A percentile compares a stretch with the other conserved stretches of the same genome.
Evolutionary conservation across 805 yeast species (phyloP).

Genomic region (Kodamaea leandrae): DNA sequence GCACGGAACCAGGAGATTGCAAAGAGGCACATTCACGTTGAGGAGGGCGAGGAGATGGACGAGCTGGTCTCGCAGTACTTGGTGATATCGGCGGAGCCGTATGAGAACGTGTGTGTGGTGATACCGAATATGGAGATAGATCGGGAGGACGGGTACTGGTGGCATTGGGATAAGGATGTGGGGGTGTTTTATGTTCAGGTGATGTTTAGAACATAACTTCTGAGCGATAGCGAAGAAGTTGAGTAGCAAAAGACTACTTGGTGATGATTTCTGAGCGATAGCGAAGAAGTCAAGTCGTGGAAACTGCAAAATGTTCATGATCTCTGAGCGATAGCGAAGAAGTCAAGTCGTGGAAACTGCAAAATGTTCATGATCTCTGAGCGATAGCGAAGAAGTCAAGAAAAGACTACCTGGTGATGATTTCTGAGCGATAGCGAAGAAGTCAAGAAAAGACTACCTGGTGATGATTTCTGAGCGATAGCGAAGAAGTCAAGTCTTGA

Average conservation of each 20-base stretch:
- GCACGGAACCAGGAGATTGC: conserved; percentile 37
- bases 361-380: too few species aligned
- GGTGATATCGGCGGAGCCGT: conserved; percentile 86
- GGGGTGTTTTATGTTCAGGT: conserved; percentile 70
- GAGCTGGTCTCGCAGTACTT: conserved; percentile 59
- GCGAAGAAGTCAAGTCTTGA: too few species aligned
- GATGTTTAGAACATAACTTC: conserved; percentile 42
- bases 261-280: too few species aligned
- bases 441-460: too few species aligned
- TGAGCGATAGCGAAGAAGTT: neutral
- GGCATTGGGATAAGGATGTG: conserved; percentile 70
- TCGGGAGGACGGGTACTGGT: conserved; percentile 49
- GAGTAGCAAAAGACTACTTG: neutral
- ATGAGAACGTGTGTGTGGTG: conserved; percentile 74
- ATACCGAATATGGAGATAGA: conserved; percentile 60
- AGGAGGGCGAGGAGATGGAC: conserved; percentile 15
- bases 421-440: too few species aligned
- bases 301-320: too few species aligned
- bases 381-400: too few species aligned
- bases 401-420: too few species aligned
- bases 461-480: too few species aligned
- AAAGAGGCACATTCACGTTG: conserved; percentile 24
- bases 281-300: too few species aligned
- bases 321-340: too few species aligned
- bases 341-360: too few species aligned